Percentiles rank a stretch among this genome's conserved stretches.
Conservation (phyloP, 768 basidiomycete species). For the Boletus rubropictus region DNA sequence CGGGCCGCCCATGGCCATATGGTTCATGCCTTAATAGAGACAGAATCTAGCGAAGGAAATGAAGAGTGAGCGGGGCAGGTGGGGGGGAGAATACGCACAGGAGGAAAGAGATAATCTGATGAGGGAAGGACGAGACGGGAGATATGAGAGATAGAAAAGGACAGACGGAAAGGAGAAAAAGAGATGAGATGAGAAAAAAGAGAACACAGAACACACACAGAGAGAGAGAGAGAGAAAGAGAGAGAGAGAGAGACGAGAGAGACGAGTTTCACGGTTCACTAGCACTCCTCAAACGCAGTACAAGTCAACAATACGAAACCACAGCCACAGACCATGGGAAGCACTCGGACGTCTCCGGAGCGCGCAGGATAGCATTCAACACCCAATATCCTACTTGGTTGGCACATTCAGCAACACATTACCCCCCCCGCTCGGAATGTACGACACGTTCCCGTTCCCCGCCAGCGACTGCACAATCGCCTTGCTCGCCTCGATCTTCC, state of each 20-base stretch:
- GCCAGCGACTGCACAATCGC: constrained; percentile 88
- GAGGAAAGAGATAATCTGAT: constrained; percentile 38
- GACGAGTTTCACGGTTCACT: constrained; percentile 18
- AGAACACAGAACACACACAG: constrained; percentile 10
- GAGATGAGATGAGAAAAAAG: constrained; percentile 31
- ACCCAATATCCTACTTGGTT: constrained; percentile 32
- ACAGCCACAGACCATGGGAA: constrained; percentile 28
- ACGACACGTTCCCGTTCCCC: constrained; percentile 79
- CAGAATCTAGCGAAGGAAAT: constrained; percentile 19
- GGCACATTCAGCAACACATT: constrained; percentile 84
- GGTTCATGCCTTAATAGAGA: constrained; percentile 61
- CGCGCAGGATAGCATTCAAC: background rate
- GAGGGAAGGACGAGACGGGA: constrained; percentile 32
- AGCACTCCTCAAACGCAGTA: constrained; percentile 20
- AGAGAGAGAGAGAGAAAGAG: background rate
- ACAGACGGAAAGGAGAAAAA: constrained; percentile 32
- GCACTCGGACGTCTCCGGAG: constrained; percentile 19
- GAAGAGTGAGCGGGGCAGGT: background rate
- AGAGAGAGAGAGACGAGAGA: background rate
- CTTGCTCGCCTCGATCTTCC: constrained; percentile 97
- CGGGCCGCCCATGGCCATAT: constrained; percentile 61
- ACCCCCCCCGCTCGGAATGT: constrained; percentile 75
- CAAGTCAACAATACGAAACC: constrained; percentile 15
- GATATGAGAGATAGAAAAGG: constrained; percentile 31
- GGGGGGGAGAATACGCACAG: constrained; percentile 22